A percentile compares a stretch with the other conserved stretches of the same genome.
Conservation (phyloP, 2,329 filamentous ascomycete genomes). For the Stachybotrys chlorohalonatus region DNA sequence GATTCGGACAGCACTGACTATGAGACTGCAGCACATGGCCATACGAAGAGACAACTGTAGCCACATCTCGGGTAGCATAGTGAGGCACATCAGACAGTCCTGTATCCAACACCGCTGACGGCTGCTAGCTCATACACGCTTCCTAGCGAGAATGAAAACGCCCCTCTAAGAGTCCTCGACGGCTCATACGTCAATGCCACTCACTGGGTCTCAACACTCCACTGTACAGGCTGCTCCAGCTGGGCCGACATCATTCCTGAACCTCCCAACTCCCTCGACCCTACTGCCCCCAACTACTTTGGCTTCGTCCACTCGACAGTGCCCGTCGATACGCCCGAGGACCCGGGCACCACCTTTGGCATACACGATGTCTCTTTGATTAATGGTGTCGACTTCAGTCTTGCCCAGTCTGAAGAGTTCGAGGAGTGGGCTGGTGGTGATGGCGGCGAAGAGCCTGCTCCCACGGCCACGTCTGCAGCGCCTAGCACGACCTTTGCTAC, state of each 20-base stretch:
- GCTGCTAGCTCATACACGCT: constrained; percentile 22
- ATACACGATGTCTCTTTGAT: constrained; percentile 34
- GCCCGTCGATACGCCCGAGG: constrained; percentile 26
- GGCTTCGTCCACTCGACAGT: constrained; percentile 29
- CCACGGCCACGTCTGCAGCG: neutral
- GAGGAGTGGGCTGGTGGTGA: constrained; percentile 1
- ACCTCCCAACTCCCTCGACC: constrained; percentile 23
- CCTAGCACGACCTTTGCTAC: neutral
- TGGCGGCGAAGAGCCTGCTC: neutral
- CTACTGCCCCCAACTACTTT: constrained; percentile 24
- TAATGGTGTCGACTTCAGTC: constrained; percentile 27
- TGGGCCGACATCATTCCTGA: constrained; percentile 32
- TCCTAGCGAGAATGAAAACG: constrained; percentile 19
- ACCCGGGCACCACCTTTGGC: constrained; percentile 25
- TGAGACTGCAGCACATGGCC: constrained; percentile 20
- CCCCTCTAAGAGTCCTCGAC: constrained; percentile 23
- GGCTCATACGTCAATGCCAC: constrained; percentile 23
- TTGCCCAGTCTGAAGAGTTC: constrained; percentile 23
- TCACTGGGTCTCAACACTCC: constrained; percentile 23
- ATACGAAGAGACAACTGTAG: constrained; percentile 26
- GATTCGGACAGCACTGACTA: neutral
- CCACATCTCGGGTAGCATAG: constrained; percentile 26
- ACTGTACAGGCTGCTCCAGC: constrained; percentile 29
- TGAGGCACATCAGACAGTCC: constrained; percentile 10
- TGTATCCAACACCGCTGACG: neutral